Evolutionary conservation across 768 basidiomycete species (phyloP), one percentile per base, ranked within the genome.

Genomic region (Dioszegia crocea): DNA sequence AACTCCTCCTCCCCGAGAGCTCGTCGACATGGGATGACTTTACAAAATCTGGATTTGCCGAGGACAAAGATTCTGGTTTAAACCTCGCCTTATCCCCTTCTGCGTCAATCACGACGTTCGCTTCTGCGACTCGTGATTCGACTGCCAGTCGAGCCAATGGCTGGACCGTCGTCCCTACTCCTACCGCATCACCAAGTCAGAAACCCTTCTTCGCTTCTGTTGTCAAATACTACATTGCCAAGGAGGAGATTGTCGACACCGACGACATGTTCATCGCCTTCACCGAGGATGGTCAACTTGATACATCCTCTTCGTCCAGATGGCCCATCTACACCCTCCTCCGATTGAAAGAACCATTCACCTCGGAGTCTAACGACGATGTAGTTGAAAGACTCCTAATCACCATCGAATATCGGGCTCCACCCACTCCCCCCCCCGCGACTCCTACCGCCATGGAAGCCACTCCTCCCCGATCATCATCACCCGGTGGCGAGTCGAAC

Each of bases 241-340:
- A 16, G 0, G 70, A 68, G 46, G 59, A 56, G 4, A 21, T 64
- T 19, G 47, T 64, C 27, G 62, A 64, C 4, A 36, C 65, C 12
- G 67, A 72, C 45, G 67, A 72, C 19, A 45, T 53, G 2, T 72
- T 72, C 60, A 39, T 65, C 1, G 10, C 56, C 1, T 69, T 67
- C 45, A 57, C 63, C 8, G 57, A 67, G 23, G 67, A 72, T 24
- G 67, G 55, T 30, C 67, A 60, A 19, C 39, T 58, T 3, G 70
- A 72, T 40, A 6, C 57, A 1, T 16, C 57, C 9, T 46, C 36
- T 5, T 53, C 40, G 0, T 3, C 31, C 4, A 39, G 29, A 8
- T 69, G 67, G 67, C 67, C 70, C 3, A 27, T 53, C 8, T 67
- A 65, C 54, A 19, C 54, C 23, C 54, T 71, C 44, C 48, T 65